Conservation (phyloP, 305 asterid species). For the Petunia hybrid region DNA sequence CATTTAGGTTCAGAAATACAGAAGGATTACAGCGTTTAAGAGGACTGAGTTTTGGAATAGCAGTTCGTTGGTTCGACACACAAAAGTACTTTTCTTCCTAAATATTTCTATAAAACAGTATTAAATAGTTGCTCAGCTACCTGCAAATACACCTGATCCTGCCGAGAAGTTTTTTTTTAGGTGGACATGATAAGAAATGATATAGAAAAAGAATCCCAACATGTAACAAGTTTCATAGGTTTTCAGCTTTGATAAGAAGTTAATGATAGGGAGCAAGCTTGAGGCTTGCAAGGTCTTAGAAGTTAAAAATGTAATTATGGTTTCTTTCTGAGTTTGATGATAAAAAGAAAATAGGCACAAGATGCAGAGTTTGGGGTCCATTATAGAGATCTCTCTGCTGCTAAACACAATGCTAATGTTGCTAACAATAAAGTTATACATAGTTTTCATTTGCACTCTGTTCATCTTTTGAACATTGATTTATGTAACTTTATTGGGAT, state of each 20-base stretch:
- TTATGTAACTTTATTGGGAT: too few species aligned
- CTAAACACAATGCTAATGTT: conserved; percentile 2
- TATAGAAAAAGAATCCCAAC: not conserved
- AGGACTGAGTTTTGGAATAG: conserved; percentile 46
- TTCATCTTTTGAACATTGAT: not conserved
- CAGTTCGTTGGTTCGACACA: conserved; percentile 41
- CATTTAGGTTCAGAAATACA: conserved; percentile 47
- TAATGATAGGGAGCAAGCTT: conserved; percentile 16
- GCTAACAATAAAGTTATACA: conserved; percentile 25
- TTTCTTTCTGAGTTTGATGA: conserved; percentile 8
- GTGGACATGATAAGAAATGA: conserved; percentile 12
- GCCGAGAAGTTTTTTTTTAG: conserved; percentile 6
- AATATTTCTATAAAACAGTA: conserved; percentile 11
- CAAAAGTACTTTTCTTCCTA: conserved; percentile 38
- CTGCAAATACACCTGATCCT: conserved; percentile 24
- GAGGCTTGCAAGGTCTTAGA: not conserved
- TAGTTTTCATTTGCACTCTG: not conserved
- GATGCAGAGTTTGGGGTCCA: not conserved
- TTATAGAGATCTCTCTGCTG: conserved; percentile 13
- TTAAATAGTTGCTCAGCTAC: not conserved
- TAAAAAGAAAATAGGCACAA: not conserved
- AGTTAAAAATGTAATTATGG: conserved; percentile 20
- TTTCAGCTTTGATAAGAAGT: not conserved
- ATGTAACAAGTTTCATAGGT: conserved; percentile 12
- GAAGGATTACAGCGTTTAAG: conserved; percentile 38